Percentiles rank a stretch among this genome's conserved stretches.
Evolutionary conservation across 257 asterid species (phyloP).

Genomic region (Scutellaria barbata): DNA sequence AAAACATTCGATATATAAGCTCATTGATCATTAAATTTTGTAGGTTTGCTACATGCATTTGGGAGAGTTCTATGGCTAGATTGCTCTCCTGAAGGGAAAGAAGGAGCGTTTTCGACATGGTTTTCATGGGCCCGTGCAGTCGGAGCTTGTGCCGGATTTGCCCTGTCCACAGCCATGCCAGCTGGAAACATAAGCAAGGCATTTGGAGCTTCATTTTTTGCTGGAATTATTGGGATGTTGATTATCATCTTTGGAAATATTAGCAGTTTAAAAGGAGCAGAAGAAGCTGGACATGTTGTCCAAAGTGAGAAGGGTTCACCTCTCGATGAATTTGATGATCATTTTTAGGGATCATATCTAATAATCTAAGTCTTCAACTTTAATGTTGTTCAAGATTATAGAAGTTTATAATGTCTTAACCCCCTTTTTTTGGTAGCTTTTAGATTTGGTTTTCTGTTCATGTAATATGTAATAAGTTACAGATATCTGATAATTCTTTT

Average conservation of each 20-base stretch:
- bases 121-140: conserved; percentile 76
- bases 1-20: no score
- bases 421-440: no score
- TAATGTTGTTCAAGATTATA: no score
- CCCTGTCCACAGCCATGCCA: conserved; percentile 66
- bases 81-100: conserved; percentile 87
- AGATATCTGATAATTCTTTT: no score
- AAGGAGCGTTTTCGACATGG: conserved; percentile 88
- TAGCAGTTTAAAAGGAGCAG: conserved; percentile 82
- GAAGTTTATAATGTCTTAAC: no score
- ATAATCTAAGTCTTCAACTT: no score
- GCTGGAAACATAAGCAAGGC: conserved; percentile 56
- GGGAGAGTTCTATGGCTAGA: conserved; percentile 82
- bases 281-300: conserved; percentile 73
- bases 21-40: not conserved
- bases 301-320: conserved; percentile 58
- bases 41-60: conserved; percentile 75
- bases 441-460: no score
- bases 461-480: no score
- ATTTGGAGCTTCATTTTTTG: conserved; percentile 66
- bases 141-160: conserved; percentile 75
- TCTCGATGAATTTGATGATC: conserved; percentile 39
- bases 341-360: not conserved
- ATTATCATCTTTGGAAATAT: conserved; percentile 75
- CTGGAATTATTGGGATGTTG: conserved; percentile 57